Base-by-base conservation (phyloP, 805 yeast species). In the Komagataella phaffii region DNA sequence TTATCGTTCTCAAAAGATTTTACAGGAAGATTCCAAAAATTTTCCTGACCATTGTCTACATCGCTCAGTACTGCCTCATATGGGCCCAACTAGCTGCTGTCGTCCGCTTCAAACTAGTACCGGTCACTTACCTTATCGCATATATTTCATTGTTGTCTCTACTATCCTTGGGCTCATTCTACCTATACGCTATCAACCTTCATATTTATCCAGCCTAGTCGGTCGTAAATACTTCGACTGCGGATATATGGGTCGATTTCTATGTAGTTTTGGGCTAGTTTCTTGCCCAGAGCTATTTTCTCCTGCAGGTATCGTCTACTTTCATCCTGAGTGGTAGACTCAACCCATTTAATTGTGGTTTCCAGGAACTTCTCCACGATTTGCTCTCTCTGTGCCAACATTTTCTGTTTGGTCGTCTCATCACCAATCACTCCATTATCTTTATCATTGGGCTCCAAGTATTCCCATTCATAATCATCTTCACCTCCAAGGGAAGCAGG, bases 201-300 rank as follows among this genome's bases (percentile, higher is more conserved):
- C 40, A 30, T 30, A 30, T 30, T 30, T 30, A 30, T 30, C 40
- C 40, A 30, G 40, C 93, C 90, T 52, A 76, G 71, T 59, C 96
- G 77, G 66, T 93, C 99, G 61, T 80, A 87, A 45, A 81, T 69
- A 45, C 89, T 80, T 56, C 89, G 81, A 46, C 84, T 80, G 65
- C 99, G 81, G 49, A 88, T 65, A 57, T 85, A 89, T 1, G 93
- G 91, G 61, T 93, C 98, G 52, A 87, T 66, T 49, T 69, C 64
- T 61, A 78, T 74, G 67, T 84, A 90, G 62, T 85, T 86, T 24
- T 73, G 68, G 7, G 83, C 70, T 49, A 91, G 61, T 54, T 76
- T 67, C 50, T 66, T 66, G 51, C 82, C 78, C 24, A 84, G 52
- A 30, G 66, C 64, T 14, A 79, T 71, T 62, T 81, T 83, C 52